Evolutionary conservation across 177 flowering plant genomes (phyloP), one percentile per base, ranked within the genome.

Genomic region (Vitis hybrid): DNA sequence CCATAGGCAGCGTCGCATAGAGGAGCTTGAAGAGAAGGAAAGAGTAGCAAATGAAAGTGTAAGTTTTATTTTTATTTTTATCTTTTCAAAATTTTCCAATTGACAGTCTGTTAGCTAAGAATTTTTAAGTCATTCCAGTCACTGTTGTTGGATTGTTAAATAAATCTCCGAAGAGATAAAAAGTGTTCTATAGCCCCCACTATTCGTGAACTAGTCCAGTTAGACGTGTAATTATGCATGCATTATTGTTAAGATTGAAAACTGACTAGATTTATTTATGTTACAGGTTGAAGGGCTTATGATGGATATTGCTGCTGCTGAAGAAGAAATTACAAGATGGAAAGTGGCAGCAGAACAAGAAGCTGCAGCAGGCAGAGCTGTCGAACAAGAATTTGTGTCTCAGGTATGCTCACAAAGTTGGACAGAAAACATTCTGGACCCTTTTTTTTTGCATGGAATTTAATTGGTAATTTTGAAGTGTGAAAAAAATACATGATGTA

Each of bases 301-400:
- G 99, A 77, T 89, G 87, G 99, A 94, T 74, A 87, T 94, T 80
- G 88, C 96, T 67, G 88, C 93, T 73, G 94, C 95, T 64, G 99
- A 94, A 82, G 99, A 94, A 87, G 99, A 94, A 80, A 93, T 94
- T 72, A 76, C 85, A 31, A 85, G 99, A 74, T 94, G 99, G 99
- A 95, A 95, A 81, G 77, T 80, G 68, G 99, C 97, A 49, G 99
- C 99, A 49, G 97, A 95, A 76, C 89, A 95, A 75, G 99, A 95
- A 81, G 99, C 99, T 72, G 94, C 86, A 72, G 99, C 98, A 39
- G 99, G 99, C n/a, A 81, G 83, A 81, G 90, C 87, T 64, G 86
- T 95, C 74, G 98, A 95, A 68, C 89, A 91, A 76, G 98, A 95
- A 60, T 86, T 78, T 72, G 10, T 79, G 51, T 81, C 86, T 58